Percentiles rank a stretch among this genome's conserved stretches.
Evolutionary conservation across 2,329 filamentous ascomycete genomes (phyloP).

Genomic region (Ascochyta fabae): DNA sequence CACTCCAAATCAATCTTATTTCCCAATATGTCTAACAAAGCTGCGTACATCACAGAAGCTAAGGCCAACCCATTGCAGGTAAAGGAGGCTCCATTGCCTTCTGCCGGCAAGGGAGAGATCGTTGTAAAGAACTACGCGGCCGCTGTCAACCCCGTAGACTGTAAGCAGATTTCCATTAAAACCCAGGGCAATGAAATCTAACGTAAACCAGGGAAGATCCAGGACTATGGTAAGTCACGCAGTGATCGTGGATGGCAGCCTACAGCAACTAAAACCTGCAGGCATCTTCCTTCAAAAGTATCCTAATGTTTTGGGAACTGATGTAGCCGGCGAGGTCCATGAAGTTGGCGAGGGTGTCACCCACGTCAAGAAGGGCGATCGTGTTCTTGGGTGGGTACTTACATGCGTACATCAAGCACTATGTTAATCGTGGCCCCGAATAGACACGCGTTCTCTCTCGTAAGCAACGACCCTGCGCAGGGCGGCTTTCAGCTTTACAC

Average conservation of each 20-base stretch:
- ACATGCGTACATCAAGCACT: neutral
- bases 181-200: neutral
- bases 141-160: constrained; percentile 45
- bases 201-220: constrained; percentile 36
- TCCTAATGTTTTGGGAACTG: constrained; percentile 48
- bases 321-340: constrained; percentile 55
- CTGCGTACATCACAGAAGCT: constrained; percentile 40
- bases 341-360: constrained; percentile 56
- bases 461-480: constrained; percentile 28
- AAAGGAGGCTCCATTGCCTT: constrained; percentile 37
- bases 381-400: constrained; percentile 50
- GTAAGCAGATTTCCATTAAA: constrained; percentile 16
- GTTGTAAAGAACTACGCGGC: constrained; percentile 44
- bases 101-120: constrained; percentile 39
- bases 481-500: constrained; percentile 49
- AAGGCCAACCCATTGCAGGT: constrained; percentile 40
- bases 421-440: neutral
- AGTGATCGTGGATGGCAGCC: neutral
- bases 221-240: constrained; percentile 35
- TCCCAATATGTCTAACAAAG: constrained; percentile 39
- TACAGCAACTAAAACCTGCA: constrained; percentile 5
- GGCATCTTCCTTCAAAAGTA: constrained; percentile 46
- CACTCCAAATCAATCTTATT: neutral
- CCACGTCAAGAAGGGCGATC: constrained; percentile 54
- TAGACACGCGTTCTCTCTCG: constrained; percentile 38